Percentiles rank a stretch among this genome's conserved stretches.
phyloP scores from a whole-genome alignment of 2,329 filamentous ascomycete genomes.

The Cladosporium austrohemisphaericum region DNA sequence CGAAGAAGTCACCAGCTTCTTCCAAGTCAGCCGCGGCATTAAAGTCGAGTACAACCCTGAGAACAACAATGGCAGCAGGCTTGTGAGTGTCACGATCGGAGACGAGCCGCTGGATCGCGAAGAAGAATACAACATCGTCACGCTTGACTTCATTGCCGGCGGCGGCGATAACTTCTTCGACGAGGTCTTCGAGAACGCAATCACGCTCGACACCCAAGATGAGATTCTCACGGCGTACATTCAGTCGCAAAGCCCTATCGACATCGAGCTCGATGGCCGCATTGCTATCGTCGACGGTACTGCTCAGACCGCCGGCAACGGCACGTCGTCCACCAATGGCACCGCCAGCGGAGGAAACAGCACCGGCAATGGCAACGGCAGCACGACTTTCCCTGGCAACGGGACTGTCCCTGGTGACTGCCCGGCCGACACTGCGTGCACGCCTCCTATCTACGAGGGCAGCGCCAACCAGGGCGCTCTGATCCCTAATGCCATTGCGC shows the following conservation, averaged over 20 bases:
- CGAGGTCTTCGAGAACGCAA: conserved; percentile 37
- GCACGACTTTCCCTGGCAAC: conserved; percentile 10
- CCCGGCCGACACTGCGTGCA: conserved; percentile 9
- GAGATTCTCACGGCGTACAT: conserved; percentile 54
- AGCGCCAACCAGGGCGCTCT: conserved; percentile 1
- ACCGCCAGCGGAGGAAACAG: conserved; percentile 8
- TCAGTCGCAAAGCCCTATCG: conserved; percentile 46
- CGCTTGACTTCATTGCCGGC: conserved; percentile 59
- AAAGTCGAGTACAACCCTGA: conserved; percentile 56
- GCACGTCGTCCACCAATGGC: conserved; percentile 1
- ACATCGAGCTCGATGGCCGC: conserved; percentile 48
- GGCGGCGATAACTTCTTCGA: conserved; percentile 61
- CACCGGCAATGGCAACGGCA: neutral
- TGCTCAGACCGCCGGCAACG: conserved; percentile 13
- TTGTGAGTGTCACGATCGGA: conserved; percentile 52
- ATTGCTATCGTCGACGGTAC: conserved; percentile 35
- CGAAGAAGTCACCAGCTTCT: conserved; percentile 53
- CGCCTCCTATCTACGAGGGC: conserved; percentile 5
- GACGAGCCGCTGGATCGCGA: conserved; percentile 47
- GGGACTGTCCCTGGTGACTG: neutral
- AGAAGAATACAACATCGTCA: conserved; percentile 55
- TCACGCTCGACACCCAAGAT: conserved; percentile 52
- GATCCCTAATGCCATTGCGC: conserved; percentile 6
- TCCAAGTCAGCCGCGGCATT: conserved; percentile 58
- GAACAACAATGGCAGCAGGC: conserved; percentile 47